Base-by-base conservation (phyloP, 2,329 filamentous ascomycete species). In the Curvularia eragrostidis region DNA sequence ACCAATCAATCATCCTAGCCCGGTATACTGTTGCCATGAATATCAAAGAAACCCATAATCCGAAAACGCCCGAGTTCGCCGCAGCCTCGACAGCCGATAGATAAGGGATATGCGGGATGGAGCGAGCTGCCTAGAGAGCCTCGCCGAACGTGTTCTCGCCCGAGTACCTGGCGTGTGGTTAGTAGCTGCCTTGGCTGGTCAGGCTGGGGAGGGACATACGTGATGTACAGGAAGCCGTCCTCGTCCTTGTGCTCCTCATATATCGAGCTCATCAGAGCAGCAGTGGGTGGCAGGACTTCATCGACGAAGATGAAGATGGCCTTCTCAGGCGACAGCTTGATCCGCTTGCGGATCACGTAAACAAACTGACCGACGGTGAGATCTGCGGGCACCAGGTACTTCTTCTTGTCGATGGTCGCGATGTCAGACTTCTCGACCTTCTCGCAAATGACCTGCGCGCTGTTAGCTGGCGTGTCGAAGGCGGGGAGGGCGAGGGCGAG, bases 271-370 rank as follows among this genome's bases (percentile, higher is more conserved):
- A 99, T 99, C 52, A 99, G 87, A 58, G 95, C 95, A 59, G 95
- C 95, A 8, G 95, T 98, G 2, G 95, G 95, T 50, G 95, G 95
- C 55, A 99, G 86, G 50, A 97, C 94, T 82, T 98, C 95, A 78
- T 98, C 94, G 75, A 99, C 95, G 82, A 98, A 99, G 86, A 99
- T 98, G 86, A 99, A 99, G 83, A 99, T 99, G 78, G 95, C 95
- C 87, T 99, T 99, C 85, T 99, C 95, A 30, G 95, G 95, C 54
- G 93, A 97, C 69, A 99, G 87, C 91, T 99, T 99, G 84, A 99
- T 99, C 76, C 95, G 91, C 87, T 99, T 99, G 79, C 95, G 93
- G 82, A 99, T 99, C 66, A 99, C 95, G 81, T 99, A 99, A 83
- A 99, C 95, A 78, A 99, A 97, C 89, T 99, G 95, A 73, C 95